A percentile compares a stretch with the other conserved stretches of the same genome.
phyloP scores from a whole-genome alignment of 1,139 yeast genomes.

The Hyphopichia buzzinii region DNA sequence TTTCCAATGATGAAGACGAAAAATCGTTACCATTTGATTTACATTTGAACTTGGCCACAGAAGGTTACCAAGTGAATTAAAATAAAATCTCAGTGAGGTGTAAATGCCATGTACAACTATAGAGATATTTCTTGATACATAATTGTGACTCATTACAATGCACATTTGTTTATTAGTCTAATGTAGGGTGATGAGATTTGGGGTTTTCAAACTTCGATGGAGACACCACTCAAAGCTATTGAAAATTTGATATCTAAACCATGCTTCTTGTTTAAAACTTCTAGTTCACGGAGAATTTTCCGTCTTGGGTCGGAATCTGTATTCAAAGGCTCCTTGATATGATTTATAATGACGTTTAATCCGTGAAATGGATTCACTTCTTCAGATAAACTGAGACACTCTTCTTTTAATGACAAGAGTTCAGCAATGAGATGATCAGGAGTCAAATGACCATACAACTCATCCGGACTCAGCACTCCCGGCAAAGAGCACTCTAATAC shows the following conservation, averaged over 20 bases:
- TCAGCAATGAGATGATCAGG: constrained; percentile 64
- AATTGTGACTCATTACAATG: not conserved
- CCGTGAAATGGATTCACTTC: constrained; percentile 34
- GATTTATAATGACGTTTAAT: constrained; percentile 62
- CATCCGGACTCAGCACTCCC: constrained; percentile 40
- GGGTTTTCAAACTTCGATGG: constrained; percentile 12
- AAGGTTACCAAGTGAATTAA: constrained; percentile 62
- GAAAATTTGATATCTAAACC: constrained; percentile 45
- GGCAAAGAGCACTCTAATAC: constrained; percentile 76
- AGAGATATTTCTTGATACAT: not conserved
- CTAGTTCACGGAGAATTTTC: constrained; percentile 46
- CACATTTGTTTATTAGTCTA: not conserved
- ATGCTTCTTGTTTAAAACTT: constrained; percentile 32
- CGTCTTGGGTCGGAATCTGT: constrained; percentile 51
- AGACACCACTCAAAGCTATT: constrained; percentile 53
- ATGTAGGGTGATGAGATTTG: not conserved
- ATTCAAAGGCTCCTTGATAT: constrained; percentile 58
- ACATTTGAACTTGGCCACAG: constrained; percentile 59
- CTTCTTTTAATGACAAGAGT: constrained; percentile 35
- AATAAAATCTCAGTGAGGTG: not conserved
- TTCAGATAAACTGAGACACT: constrained; percentile 11
- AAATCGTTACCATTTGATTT: constrained; percentile 71
- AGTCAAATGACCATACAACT: constrained; percentile 75
- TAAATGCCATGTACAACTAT: not conserved
- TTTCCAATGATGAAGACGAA: constrained; percentile 36